A percentile compares a stretch with the other conserved stretches of the same genome.
Conservation (phyloP, 192 early-diverging fungal species). For the Jimgerdemannia lactiflua region DNA sequence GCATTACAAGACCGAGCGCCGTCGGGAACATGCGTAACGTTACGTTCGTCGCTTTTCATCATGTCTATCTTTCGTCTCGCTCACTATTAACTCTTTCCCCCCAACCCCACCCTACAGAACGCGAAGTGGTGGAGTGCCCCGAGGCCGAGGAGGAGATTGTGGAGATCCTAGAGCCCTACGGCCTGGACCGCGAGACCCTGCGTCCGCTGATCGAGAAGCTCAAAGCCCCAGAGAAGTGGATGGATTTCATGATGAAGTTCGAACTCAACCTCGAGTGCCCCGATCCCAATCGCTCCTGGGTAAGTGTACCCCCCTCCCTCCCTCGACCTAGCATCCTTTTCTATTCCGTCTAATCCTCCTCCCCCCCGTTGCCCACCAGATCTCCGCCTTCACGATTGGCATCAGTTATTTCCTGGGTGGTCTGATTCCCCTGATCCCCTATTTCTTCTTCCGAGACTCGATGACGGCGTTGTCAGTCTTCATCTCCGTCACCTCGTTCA, state of each 20-base stretch:
- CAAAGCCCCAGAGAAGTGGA: conserved; percentile 48
- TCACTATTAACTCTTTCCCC: too few relatives aligned
- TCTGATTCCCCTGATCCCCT: conserved; percentile 60
- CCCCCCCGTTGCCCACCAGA: too few relatives aligned
- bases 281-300: conserved; percentile 48
- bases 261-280: conserved; percentile 61
- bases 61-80: too few relatives aligned
- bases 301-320: too few relatives aligned
- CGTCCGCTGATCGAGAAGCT: conserved; percentile 52
- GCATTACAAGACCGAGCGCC: conserved; percentile 58
- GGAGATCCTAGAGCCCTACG: conserved; percentile 64
- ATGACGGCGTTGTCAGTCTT: conserved; percentile 42
- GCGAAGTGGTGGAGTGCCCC: conserved; percentile 48
- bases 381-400: conserved; percentile 58
- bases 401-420: conserved; percentile 61
- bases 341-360: too few relatives aligned
- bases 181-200: conserved; percentile 42
- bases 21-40: conserved; percentile 33
- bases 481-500: conserved; percentile 45
- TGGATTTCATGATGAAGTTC: conserved; percentile 76
- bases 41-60: too few relatives aligned
- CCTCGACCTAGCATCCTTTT: too few relatives aligned
- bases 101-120: not conserved
- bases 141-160: conserved; percentile 58
- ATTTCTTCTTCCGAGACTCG: conserved; percentile 43